These are phyloP conservation scores for Termitomyces sp. DNA, from an alignment of 1,284 basidiomycete genomes.

Conservation along the genomic window DNA sequence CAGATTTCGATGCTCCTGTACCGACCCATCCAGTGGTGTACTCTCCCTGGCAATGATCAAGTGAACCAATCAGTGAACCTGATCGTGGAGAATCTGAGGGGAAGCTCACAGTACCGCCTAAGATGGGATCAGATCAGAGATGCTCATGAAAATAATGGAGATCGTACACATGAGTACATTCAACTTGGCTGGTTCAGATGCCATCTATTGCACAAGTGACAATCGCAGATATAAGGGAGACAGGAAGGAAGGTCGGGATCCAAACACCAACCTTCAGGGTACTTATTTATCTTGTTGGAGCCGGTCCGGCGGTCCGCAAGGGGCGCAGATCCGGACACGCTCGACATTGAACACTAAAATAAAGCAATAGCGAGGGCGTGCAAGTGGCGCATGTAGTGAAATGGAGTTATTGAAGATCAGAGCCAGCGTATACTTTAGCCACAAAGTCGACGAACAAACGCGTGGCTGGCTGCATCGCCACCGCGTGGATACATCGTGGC, in stretches of 20 bases:
- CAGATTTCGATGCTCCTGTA: constrained; percentile 86
- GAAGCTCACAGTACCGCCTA: constrained; percentile 60
- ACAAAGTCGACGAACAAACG: background rate
- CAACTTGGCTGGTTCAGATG: constrained; percentile 33
- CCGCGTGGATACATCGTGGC: constrained; percentile 19
- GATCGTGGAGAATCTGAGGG: background rate
- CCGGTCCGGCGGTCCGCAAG: constrained; percentile 8
- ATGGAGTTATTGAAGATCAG: background rate
- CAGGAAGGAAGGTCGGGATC: background rate
- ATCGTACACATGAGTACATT: constrained; percentile 75
- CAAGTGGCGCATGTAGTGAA: background rate
- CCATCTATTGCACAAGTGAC: constrained; percentile 3
- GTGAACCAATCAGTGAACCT: background rate
- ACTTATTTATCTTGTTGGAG: background rate
- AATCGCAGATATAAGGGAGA: background rate
- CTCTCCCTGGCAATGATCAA: constrained; percentile 53
- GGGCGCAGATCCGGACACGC: constrained; percentile 1
- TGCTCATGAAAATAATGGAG: background rate
- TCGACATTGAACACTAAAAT: background rate
- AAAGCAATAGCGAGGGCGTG: background rate
- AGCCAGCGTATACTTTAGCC: background rate
- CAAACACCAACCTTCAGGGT: background rate
- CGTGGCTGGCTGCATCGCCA: constrained; percentile 14
- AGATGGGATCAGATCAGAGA: constrained; percentile 1
- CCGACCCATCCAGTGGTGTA: constrained; percentile 94